phyloP scores from a whole-genome alignment of 441 rosid genomes.

The Monsonia emarginata region DNA sequence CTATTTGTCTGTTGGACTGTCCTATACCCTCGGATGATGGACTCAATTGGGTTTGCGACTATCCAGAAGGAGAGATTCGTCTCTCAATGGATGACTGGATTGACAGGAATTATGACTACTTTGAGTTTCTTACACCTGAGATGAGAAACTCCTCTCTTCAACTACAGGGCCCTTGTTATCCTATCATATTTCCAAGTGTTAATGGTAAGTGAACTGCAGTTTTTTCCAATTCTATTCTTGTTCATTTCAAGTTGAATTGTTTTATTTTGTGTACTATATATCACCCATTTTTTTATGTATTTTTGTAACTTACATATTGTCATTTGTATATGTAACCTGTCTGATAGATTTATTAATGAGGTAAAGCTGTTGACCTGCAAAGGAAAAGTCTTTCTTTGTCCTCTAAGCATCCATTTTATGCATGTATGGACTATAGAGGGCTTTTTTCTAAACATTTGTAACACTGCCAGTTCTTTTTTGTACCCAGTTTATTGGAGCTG shows the following conservation, averaged over 20 bases:
- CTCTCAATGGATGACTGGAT: constrained; percentile 76
- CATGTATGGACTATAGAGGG: background rate
- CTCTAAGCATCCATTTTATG: background rate
- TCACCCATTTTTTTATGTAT: background rate
- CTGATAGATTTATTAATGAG: background rate
- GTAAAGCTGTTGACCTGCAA: background rate
- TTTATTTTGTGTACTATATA: background rate
- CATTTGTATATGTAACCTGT: background rate
- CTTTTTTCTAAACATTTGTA: background rate
- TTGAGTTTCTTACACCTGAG: constrained; percentile 80
- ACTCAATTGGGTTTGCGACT: constrained; percentile 90
- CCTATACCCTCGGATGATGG: constrained; percentile 71
- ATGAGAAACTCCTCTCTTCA: constrained; percentile 88
- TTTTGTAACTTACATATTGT: background rate
- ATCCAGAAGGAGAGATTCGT: constrained; percentile 90
- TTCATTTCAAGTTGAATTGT: background rate
- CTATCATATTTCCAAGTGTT: constrained; percentile 77
- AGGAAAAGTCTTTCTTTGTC: background rate
- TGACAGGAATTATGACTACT: constrained; percentile 78
- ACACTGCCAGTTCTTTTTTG: background rate
- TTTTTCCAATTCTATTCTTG: background rate
- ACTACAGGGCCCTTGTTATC: constrained; percentile 98
- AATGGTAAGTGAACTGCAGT: constrained; percentile 44
- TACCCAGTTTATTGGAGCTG: constrained; percentile 85
- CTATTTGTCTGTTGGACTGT: constrained; percentile 79